phyloP scores from a whole-genome alignment of 1,284 basidiomycete genomes.

The Calocybe gambosa region DNA sequence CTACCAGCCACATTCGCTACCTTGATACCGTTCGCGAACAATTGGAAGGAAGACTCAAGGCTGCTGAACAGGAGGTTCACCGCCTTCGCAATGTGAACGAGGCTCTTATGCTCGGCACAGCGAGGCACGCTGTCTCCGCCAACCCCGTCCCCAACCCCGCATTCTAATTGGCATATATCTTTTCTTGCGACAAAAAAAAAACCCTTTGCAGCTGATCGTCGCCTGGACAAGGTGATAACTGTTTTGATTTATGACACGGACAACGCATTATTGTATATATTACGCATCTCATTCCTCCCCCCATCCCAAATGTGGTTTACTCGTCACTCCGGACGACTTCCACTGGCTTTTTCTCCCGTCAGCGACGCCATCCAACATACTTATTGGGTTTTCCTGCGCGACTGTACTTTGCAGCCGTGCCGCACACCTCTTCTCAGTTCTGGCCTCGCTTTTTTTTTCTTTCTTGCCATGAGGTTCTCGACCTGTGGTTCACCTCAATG shows the following conservation, averaged over 20 bases:
- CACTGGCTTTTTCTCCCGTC: slow-evolving; percentile 23
- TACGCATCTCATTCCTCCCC: slow-evolving; percentile 21
- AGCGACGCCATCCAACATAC: slow-evolving; percentile 27
- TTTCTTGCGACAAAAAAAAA: not conserved
- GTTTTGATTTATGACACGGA: slow-evolving; percentile 44
- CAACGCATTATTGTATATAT: slow-evolving; percentile 47
- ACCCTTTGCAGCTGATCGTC: slow-evolving; percentile 15
- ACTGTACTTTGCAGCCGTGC: slow-evolving; percentile 44
- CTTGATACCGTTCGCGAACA: slow-evolving; percentile 70
- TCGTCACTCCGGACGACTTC: slow-evolving; percentile 19
- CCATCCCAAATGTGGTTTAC: not conserved
- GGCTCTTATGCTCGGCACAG: slow-evolving; percentile 76
- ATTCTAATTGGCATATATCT: slow-evolving; percentile 41
- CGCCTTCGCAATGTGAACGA: slow-evolving; percentile 78
- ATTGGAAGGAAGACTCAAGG: slow-evolving; percentile 66
- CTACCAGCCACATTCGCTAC: slow-evolving; percentile 74
- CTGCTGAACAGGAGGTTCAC: slow-evolving; percentile 69
- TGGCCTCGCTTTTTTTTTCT: slow-evolving; percentile 7
- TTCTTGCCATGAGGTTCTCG: slow-evolving; percentile 23
- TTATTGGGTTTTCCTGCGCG: slow-evolving; percentile 8
- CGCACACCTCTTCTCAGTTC: slow-evolving; percentile 28
- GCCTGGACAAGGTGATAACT: slow-evolving; percentile 46
- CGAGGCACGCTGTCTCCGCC: slow-evolving; percentile 57
- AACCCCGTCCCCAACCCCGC: slow-evolving; percentile 33
- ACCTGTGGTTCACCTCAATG: slow-evolving; percentile 28